Conservation (phyloP, 371 early-diverging fungal species). For the Saksenaea vasiformis region DNA sequence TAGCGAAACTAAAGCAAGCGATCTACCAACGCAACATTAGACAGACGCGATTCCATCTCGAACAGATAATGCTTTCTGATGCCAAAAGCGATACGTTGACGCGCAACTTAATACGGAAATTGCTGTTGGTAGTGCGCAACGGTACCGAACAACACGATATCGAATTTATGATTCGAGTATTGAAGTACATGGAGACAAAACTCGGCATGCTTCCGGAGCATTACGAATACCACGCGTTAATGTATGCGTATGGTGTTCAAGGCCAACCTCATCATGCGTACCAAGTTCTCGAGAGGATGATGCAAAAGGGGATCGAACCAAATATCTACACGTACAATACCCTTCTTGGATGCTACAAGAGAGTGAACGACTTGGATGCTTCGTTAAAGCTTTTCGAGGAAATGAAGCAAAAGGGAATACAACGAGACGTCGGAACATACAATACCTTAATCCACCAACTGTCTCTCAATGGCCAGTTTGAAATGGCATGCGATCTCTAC, state of each 20-base stretch:
- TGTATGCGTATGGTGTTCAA: constrained; percentile 41
- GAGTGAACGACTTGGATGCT: constrained; percentile 28
- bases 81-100: constrained; percentile 7
- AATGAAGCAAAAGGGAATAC: constrained; percentile 29
- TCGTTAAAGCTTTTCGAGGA: constrained; percentile 39
- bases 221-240: constrained; percentile 44
- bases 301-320: constrained; percentile 17
- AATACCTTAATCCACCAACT: constrained; percentile 44
- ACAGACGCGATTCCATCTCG: constrained; percentile 16
- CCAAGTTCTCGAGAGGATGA: constrained; percentile 34
- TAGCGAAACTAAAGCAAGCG: constrained; percentile 7
- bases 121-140: constrained; percentile 25
- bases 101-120: constrained; percentile 17
- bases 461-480: constrained; percentile 1
- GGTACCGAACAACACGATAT: constrained; percentile 19
- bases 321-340: constrained; percentile 52
- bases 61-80: neutral
- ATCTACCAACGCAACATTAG: constrained; percentile 14
- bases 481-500: constrained; percentile 32
- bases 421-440: constrained; percentile 48
- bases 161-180: constrained; percentile 24
- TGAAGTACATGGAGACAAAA: constrained; percentile 24
- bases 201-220: constrained; percentile 18
- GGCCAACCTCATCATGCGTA: constrained; percentile 23
- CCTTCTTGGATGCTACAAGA: constrained; percentile 52